Base-by-base conservation (phyloP, 2,329 filamentous ascomycete genomes). In the Anthostomella pinea region DNA sequence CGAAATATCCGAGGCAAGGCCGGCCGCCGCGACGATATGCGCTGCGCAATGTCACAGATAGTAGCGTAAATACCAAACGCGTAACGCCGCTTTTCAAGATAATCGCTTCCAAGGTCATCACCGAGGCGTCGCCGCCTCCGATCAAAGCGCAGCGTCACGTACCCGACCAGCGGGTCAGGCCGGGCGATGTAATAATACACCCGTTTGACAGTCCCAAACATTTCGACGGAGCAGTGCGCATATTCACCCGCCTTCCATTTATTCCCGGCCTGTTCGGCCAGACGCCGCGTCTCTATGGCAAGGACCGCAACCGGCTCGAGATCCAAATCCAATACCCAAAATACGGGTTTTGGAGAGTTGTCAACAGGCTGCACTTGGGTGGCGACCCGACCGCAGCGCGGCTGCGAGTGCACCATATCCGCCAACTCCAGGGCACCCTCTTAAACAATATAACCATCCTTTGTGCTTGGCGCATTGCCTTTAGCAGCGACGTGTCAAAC, bases 371-470 rank as follows among this genome's bases (percentile, higher is more conserved):
- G n/a, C 33, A 18, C 25, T 10, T n/a, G 6, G 15, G 14, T 9
- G 8, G 22, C 9, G 16, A 26, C 8, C 10, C 9, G 14, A 6
- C 4, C 20, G 20, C 19, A 10, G 2, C 27, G 26, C 28, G 16
- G 35, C 14, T 37, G 9, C 16, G 10, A 26, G 28, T 37, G 5
- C 28, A 37, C 17, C 17, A 37, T 11, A 11, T 31, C 21, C 35
- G 10, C 4, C 28, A 27, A 23, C 19, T 37, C 19, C 35, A 18
- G 7, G n/a, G 22, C 9, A 22, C 28, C 21, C 22, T 37, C 16
- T 31, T 31, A 7, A 15, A 31, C 8, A 23, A 37, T 31, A 31
- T 37, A 31, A 4, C 19, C 22, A 31, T 31, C 17, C 35, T 37
- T 16, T 37, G 22, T 14, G 27, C 34, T n/a, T 30, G 27, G 11